Percentiles rank a stretch among this genome's conserved stretches.
These are phyloP conservation scores for Fagopyrum esculentum DNA, from an alignment of 148 eudicot genomes.

Conservation along the genomic window DNA sequence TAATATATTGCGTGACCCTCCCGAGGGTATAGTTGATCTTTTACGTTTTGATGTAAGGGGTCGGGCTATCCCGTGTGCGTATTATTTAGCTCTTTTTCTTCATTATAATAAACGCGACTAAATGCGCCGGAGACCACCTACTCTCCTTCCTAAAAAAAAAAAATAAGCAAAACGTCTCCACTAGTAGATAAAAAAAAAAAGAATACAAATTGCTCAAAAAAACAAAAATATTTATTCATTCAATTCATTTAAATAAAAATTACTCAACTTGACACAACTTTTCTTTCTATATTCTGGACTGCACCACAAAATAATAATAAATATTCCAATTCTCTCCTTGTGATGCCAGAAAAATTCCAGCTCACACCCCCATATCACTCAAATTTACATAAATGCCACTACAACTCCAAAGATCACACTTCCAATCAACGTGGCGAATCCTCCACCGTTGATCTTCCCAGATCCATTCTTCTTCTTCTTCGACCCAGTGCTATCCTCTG, in stretches of 20 bases:
- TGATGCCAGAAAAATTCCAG: conserved; percentile 11
- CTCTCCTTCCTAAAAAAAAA: too few relatives aligned
- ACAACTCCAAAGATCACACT: conserved; percentile 22
- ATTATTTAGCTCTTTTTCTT: too few relatives aligned
- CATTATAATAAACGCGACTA: too few relatives aligned
- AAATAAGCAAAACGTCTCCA: too few relatives aligned
- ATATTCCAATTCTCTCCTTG: background rate
- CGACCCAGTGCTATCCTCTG: conserved; percentile 31
- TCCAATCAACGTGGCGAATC: conserved; percentile 18
- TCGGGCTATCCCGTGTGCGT: too few relatives aligned
- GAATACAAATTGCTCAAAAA: background rate
- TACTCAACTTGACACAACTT: background rate
- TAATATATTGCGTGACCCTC: too few relatives aligned
- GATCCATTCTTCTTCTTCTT: conserved; percentile 30
- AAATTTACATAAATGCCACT: conserved; percentile 30
- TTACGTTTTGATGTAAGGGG: too few relatives aligned
- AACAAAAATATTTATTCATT: background rate
- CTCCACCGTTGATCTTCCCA: conserved; percentile 25
- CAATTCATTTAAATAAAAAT: background rate
- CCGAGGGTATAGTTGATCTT: too few relatives aligned
- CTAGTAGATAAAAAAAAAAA: background rate
- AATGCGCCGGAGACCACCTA: too few relatives aligned
- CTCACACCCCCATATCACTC: conserved; percentile 1
- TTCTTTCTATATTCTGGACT: conserved; percentile 5
- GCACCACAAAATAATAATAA: background rate